Evolutionary conservation across 257 asterid species (phyloP).

Genomic region (Solanum gandarillasii): DNA sequence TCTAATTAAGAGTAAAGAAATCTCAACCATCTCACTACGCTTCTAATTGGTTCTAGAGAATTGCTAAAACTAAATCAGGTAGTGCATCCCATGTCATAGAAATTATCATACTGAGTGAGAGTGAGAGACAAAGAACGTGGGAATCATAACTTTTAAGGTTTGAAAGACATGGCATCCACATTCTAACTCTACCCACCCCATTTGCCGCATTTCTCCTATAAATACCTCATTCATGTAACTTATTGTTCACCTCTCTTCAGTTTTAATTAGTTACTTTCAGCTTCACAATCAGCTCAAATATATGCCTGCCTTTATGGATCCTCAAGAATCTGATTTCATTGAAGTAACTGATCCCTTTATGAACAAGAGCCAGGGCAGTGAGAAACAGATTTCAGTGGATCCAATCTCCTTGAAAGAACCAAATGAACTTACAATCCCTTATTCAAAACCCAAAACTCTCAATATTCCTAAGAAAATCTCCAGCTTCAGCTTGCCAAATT

Average conservation of each 20-base stretch:
- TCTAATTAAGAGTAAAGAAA: neutral
- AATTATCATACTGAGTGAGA: neutral
- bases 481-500: slow-evolving; percentile 58
- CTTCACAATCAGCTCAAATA: neutral
- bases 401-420: neutral
- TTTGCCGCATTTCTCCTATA: neutral
- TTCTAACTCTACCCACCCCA: neutral
- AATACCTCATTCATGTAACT: neutral
- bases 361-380: neutral
- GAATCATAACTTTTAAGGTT: slow-evolving; percentile 1
- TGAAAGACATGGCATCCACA: neutral
- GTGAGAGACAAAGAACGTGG: neutral
- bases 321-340: neutral
- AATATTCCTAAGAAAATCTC: slow-evolving; percentile 25
- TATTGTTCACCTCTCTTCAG: neutral
- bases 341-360: neutral
- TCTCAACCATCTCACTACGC: neutral
- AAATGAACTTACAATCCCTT: neutral
- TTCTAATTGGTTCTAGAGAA: neutral
- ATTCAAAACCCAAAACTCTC: neutral
- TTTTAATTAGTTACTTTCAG: neutral
- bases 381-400: slow-evolving; percentile 2
- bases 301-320: neutral
- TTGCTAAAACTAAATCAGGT: neutral
- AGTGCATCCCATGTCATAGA: slow-evolving; percentile 1